Evolutionary conservation across 352 stramenopile genomes (phyloP).

Genomic region (Globisporangium paroecandrum): DNA sequence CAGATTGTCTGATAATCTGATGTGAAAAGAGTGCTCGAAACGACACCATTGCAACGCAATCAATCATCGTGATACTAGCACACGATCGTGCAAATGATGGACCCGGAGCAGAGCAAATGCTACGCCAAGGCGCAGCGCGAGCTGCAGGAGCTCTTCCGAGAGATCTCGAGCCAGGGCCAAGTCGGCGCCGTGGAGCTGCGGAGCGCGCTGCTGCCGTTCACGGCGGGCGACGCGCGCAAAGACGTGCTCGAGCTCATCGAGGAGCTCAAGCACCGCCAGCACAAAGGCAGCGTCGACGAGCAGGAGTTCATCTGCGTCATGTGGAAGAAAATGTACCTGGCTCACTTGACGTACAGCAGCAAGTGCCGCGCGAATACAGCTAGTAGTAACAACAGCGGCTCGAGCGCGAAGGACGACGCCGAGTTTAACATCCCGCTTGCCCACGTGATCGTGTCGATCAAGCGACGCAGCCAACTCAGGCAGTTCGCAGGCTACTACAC

Average conservation of each 20-base stretch:
- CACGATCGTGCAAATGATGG: slow-evolving; percentile 26
- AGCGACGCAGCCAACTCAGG: slow-evolving; percentile 57
- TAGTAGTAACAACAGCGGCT: not conserved
- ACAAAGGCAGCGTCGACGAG: slow-evolving; percentile 39
- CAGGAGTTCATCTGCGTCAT: slow-evolving; percentile 59
- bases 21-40: slow-evolving; percentile 13
- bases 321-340: slow-evolving; percentile 66
- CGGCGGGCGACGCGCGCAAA: slow-evolving; percentile 47
- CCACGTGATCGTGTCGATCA: slow-evolving; percentile 71
- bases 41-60: slow-evolving; percentile 7
- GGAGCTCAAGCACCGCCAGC: slow-evolving; percentile 40
- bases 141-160: slow-evolving; percentile 55
- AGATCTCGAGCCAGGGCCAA: slow-evolving; percentile 47
- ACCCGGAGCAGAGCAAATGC: slow-evolving; percentile 38
- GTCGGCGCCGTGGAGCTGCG: slow-evolving; percentile 46
- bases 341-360: slow-evolving; percentile 34
- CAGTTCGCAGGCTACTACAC: slow-evolving; percentile 71
- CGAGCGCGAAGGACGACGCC: slow-evolving; percentile 1
- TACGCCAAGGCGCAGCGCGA: slow-evolving; percentile 49
- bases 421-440: slow-evolving; percentile 55
- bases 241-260: slow-evolving; percentile 54
- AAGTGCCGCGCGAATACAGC: slow-evolving; percentile 11
- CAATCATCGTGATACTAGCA: not conserved
- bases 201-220: slow-evolving; percentile 45
- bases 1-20: slow-evolving; percentile 8